Base-by-base conservation (phyloP, 2,329 filamentous ascomycete genomes). In the Lasiodiplodia citricola region DNA sequence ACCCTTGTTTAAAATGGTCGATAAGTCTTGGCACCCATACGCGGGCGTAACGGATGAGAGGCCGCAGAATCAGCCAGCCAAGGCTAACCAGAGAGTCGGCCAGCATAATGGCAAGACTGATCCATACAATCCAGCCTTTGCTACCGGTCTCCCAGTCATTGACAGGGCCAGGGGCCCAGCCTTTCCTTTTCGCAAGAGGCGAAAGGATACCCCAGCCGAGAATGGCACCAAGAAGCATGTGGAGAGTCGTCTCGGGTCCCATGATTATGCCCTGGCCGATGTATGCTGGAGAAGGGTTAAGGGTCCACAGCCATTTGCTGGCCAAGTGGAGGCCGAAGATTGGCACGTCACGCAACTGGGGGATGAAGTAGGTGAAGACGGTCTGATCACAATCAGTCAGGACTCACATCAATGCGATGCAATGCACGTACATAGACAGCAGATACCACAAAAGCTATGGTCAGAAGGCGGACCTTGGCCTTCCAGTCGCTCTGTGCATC, bases 71-170 rank as follows among this genome's bases (percentile, higher is more conserved):
- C 51, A 97, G 86, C 84, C 94, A 94, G 1, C 91, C 89, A 11
- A 99, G 87, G 74, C 92, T 97, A 71, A 98, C 87, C 3, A 99
- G 86, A 0, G 95, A 93, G 80, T 99, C 96, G 25, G 93, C 92
- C 31, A 99, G 86, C 96, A 99, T 99, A 72, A 99, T 97, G 3
- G 96, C 93, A 37, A 99, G 83, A 41, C 93, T 97, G 2, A 97
- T 86, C 96, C 96, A 99, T 0, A 99, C 93, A 70, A 99, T 98
- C 96, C 96, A 99, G 50, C 95, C 96, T 81, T 98, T 97, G 78
- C 93, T 97, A 11, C 96, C 96, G 18, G 86, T 88, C 69, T 95
- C 92, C 96, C 96, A 99, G 78, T 97, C 92, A 67, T 88, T 86
- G 0, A 97, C 93, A 1, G 90, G 86, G 0, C 94, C 96, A 2